Percentiles rank a stretch among this genome's conserved stretches.
phyloP scores from a whole-genome alignment of 805 yeast genomes.

The Pichia occidentalis region DNA sequence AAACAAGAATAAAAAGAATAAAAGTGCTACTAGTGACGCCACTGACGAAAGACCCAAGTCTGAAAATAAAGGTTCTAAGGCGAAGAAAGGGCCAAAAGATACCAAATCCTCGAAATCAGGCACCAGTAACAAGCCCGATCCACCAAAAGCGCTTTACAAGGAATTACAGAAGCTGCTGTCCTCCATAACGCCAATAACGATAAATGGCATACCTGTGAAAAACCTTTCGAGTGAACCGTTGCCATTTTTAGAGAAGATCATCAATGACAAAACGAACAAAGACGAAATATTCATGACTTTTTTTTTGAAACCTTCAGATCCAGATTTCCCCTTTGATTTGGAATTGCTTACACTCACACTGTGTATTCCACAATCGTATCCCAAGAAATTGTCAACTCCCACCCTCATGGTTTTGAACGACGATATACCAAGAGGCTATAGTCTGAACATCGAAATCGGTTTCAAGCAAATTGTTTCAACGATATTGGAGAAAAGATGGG shows the following conservation, averaged over 20 bases:
- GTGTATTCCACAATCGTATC: conserved; percentile 50
- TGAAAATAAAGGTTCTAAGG: background rate
- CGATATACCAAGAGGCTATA: conserved; percentile 64
- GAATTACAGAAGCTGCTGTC: conserved; percentile 22
- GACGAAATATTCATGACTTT: conserved; percentile 37
- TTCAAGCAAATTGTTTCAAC: conserved; percentile 40
- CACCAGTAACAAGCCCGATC: background rate
- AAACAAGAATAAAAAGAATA: conserved; percentile 2
- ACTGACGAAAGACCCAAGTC: background rate
- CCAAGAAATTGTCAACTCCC: conserved; percentile 38
- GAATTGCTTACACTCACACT: conserved; percentile 46
- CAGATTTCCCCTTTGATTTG: conserved; percentile 66
- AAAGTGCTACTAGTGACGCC: background rate
- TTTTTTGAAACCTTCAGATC: conserved; percentile 53
- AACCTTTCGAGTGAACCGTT: conserved; percentile 17
- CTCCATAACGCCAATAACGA: conserved; percentile 17
- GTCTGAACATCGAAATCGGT: conserved; percentile 62
- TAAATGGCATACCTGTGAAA: conserved; percentile 26
- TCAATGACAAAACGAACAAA: conserved; percentile 12
- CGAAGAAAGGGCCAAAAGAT: background rate
- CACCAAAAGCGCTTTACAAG: conserved; percentile 11
- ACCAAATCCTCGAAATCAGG: background rate
- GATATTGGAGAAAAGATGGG: conserved; percentile 31
- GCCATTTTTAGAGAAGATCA: conserved; percentile 16
- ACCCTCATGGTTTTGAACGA: conserved; percentile 51